These are phyloP conservation scores for Ceratonia siliqua DNA, from an alignment of 306 rosid genomes.

Conservation along the genomic window DNA sequence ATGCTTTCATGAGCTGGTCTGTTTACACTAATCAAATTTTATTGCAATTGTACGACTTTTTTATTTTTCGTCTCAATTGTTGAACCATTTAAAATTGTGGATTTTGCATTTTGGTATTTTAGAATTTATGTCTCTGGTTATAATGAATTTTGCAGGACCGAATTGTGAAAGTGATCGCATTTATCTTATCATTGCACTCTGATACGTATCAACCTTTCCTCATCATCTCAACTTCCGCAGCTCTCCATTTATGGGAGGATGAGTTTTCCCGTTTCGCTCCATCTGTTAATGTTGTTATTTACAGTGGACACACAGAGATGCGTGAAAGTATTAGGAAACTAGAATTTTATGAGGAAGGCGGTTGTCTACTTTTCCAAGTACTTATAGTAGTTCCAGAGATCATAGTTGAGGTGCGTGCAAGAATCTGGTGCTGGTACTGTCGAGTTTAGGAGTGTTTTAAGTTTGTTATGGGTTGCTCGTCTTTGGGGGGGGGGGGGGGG, in stretches of 20 bases:
- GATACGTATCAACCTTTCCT: constrained; percentile 56
- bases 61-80: neutral
- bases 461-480: neutral
- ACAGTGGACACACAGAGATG: constrained; percentile 55
- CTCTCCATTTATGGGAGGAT: constrained; percentile 56
- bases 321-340: constrained; percentile 50
- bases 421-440: constrained; percentile 9
- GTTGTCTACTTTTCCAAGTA: constrained; percentile 49
- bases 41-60: constrained; percentile 2
- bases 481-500: neutral
- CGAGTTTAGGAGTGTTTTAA: neutral
- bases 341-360: constrained; percentile 51
- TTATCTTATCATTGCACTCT: constrained; percentile 53
- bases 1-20: neutral
- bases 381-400: constrained; percentile 56
- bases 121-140: neutral
- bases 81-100: constrained; percentile 20
- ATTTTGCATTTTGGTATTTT: neutral
- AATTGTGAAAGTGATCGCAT: constrained; percentile 47
- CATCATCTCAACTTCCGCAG: constrained; percentile 54
- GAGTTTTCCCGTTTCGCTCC: constrained; percentile 54
- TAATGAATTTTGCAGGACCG: constrained; percentile 53
- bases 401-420: constrained; percentile 51
- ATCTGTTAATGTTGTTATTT: constrained; percentile 51
- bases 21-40: neutral